Evolutionary conservation across 768 basidiomycete genomes (phyloP), one percentile per base, ranked within the genome.

Genomic region (Lactifluus subvellereus): DNA sequence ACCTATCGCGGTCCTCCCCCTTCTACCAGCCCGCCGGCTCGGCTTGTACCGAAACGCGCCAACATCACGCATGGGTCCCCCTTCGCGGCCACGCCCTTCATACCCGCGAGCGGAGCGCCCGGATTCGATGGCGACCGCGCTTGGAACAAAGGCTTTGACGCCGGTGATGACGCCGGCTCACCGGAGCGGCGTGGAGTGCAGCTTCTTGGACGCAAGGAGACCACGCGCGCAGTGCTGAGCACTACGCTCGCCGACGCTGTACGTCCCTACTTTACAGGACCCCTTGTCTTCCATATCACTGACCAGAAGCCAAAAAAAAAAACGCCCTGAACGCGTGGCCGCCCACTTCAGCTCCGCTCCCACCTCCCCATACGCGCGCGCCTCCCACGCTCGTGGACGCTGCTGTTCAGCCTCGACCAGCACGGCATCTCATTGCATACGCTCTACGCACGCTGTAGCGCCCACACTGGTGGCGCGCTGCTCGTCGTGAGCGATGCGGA

Each of bases 341-440:
- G 27, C 27, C 27, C 27, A 27, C 27, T 27, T 27, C 57, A 93
- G 91, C 76, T 94, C 30, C 86, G 90, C 0, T 74, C 84, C 1
- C 78, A 85, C 61, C 79, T 95, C 1, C 88, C 92, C 0, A 84
- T 91, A 0, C 80, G 94, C 6, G 78, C 83, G 1, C 86, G 88
- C 4, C 82, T 95, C 18, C 80, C 87, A 0, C 77, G 79, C 7
- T 75, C 79, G 33, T 96, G 94, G 94, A 81, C 81, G 0, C 81
- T 95, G 0, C 74, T 94, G 6, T 94, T 95, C 75, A 94, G 92
- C 16, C 80, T 97, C 18, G 96, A 98, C 70, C 94, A 97, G 69
- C 90, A 98, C 68, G 96, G 96, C 0, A 94, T 95, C 50, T 95
- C 93, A 13, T 79, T 98, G 14, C 85, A 88, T 50, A 97, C 96